Conservation (phyloP, 164 flowering plant species). For the Vitis amurensis region DNA sequence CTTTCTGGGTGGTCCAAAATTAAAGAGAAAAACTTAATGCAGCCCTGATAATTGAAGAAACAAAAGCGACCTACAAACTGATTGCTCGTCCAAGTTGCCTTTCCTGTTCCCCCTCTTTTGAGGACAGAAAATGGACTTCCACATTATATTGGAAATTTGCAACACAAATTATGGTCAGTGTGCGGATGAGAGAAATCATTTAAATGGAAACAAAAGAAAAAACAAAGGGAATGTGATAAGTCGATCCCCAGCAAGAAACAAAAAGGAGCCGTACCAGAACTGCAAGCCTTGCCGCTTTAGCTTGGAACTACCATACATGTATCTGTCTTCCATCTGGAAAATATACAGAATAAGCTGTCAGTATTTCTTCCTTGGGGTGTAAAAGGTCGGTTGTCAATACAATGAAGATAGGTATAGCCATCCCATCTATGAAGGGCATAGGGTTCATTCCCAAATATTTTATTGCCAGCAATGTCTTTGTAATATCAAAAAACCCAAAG, state of each 20-base stretch:
- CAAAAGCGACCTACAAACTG: background rate
- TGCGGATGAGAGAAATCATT: background rate
- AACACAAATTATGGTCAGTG: background rate
- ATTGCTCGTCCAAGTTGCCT: background rate
- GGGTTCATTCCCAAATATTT: no score
- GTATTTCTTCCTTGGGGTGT: no score
- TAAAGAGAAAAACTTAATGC: no score
- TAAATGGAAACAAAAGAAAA: background rate
- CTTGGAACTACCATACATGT: background rate
- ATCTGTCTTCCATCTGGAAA: constrained; percentile 1
- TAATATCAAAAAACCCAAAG: no score
- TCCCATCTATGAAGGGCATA: no score
- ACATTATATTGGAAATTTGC: background rate
- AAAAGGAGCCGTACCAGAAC: constrained; percentile 7
- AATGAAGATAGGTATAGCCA: no score
- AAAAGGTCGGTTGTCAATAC: no score
- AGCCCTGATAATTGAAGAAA: no score
- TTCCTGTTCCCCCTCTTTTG: background rate
- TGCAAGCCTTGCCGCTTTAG: background rate
- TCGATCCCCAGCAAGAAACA: constrained; percentile 1
- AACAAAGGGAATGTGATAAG: background rate
- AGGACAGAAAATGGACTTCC: constrained; percentile 2
- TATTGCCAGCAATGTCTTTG: no score
- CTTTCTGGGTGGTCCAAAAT: no score
- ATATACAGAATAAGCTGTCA: background rate